These are phyloP conservation scores for Tetraselmis striata DNA, from an alignment of 139 green algal genomes.

Conservation along the genomic window DNA sequence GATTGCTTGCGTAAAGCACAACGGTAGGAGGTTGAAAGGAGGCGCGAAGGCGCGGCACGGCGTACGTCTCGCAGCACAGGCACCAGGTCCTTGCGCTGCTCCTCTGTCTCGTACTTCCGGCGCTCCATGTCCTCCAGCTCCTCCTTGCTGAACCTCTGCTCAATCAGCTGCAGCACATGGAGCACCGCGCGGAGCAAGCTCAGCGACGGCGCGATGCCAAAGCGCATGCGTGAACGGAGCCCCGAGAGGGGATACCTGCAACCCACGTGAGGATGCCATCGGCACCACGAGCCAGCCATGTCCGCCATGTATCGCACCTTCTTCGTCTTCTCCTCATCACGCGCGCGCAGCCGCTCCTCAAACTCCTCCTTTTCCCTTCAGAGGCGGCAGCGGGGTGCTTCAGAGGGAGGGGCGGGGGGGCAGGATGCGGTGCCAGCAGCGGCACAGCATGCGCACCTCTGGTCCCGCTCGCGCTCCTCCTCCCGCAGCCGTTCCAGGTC, in stretches of 20 bases:
- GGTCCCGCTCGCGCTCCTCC: constrained; percentile 36
- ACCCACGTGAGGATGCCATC: no score
- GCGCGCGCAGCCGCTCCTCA: constrained; percentile 64
- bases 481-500: constrained; percentile 20
- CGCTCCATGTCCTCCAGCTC: constrained; percentile 45
- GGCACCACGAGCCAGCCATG: neutral
- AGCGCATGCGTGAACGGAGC: no score
- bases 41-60: neutral
- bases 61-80: neutral
- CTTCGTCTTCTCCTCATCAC: constrained; percentile 65
- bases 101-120: constrained; percentile 42
- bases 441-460: constrained; percentile 14
- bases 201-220: no score
- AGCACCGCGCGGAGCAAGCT: neutral
- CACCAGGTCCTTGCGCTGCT: constrained; percentile 33
- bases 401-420: neutral
- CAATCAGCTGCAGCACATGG: constrained; percentile 9
- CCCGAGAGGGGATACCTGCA: no score
- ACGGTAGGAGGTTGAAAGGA: neutral
- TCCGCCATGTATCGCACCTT: constrained; percentile 33
- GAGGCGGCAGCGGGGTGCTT: constrained; percentile 1
- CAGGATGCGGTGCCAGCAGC: neutral
- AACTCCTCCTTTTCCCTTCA: constrained; percentile 82
- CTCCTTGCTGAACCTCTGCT: constrained; percentile 47
- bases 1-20: neutral